A percentile compares a stretch with the other conserved stretches of the same genome.
phyloP scores from a whole-genome alignment of 805 yeast species.

The Ogataea pilisensis region DNA sequence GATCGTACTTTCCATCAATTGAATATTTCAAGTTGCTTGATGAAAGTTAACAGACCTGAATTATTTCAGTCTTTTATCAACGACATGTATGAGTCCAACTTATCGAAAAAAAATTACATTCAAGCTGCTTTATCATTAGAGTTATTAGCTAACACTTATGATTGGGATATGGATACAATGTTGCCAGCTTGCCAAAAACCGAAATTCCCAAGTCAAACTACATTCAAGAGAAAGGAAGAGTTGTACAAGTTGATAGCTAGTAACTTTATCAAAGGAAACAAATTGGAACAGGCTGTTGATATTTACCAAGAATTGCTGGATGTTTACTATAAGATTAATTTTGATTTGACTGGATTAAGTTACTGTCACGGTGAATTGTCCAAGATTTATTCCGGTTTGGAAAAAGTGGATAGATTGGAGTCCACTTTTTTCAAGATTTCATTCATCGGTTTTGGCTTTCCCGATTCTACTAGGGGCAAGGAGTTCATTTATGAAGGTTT shows the following conservation, averaged over 20 bases:
- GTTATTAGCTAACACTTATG: constrained; percentile 68
- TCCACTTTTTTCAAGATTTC: constrained; percentile 78
- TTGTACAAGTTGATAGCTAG: constrained; percentile 66
- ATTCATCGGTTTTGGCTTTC: constrained; percentile 83
- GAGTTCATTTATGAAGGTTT: constrained; percentile 81
- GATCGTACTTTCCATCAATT: constrained; percentile 79
- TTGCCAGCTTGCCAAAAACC: constrained; percentile 61
- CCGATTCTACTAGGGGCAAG: constrained; percentile 67
- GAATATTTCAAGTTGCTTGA: constrained; percentile 69
- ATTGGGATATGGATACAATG: constrained; percentile 60
- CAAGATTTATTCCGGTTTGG: constrained; percentile 61
- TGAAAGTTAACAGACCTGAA: constrained; percentile 76
- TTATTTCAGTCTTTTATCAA: constrained; percentile 74
- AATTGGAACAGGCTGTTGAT: constrained; percentile 76
- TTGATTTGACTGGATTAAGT: constrained; percentile 72
- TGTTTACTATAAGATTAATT: constrained; percentile 67
- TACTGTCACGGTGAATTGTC: constrained; percentile 66
- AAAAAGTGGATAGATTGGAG: constrained; percentile 63
- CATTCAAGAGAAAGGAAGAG: constrained; percentile 76
- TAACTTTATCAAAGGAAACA: constrained; percentile 65
- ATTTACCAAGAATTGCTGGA: constrained; percentile 72
- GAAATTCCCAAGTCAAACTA: constrained; percentile 71
- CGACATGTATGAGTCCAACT: constrained; percentile 64
- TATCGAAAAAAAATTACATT: constrained; percentile 56
- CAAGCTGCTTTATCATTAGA: constrained; percentile 84